Evolutionary conservation across 1,139 yeast genomes (phyloP).

Genomic region (Candida mesenterica): DNA sequence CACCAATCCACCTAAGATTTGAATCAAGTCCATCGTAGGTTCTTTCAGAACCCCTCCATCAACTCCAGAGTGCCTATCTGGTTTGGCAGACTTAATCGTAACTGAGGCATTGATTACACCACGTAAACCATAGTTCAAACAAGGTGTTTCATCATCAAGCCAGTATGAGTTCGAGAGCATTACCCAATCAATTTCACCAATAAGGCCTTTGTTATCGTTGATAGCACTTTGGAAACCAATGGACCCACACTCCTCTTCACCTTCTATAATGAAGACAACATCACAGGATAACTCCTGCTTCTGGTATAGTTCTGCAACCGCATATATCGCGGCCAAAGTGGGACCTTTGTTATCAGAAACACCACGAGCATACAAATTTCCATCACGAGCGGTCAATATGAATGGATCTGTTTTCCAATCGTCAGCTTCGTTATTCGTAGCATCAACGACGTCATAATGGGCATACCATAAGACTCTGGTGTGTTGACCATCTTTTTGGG

Average conservation of each 20-base stretch:
- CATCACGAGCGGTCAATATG: conserved; percentile 69
- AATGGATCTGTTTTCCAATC: conserved; percentile 84
- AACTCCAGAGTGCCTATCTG: conserved; percentile 94
- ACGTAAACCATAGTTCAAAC: conserved; percentile 89
- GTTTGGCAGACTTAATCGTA: conserved; percentile 64
- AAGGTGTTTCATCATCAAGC: conserved; percentile 87
- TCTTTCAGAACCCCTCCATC: conserved; percentile 92
- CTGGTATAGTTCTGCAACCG: conserved; percentile 71
- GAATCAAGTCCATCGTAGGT: conserved; percentile 84
- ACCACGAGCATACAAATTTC: conserved; percentile 88
- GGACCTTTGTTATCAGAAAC: conserved; percentile 97
- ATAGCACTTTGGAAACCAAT: conserved; percentile 77
- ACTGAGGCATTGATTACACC: conserved; percentile 86
- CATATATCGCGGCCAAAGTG: conserved; percentile 79
- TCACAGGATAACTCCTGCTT: conserved; percentile 59
- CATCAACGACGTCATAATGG: conserved; percentile 89
- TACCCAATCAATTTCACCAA: conserved; percentile 84
- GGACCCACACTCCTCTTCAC: conserved; percentile 95
- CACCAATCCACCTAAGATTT: conserved; percentile 62
- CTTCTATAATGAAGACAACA: conserved; percentile 83
- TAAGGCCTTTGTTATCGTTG: conserved; percentile 41
- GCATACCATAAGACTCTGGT: conserved; percentile 80
- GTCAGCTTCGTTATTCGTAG: conserved; percentile 40
- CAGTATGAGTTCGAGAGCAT: conserved; percentile 88
- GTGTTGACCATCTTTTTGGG: conserved; percentile 8